These are phyloP conservation scores for Yamadazyma trypodendri DNA, from an alignment of 1,139 yeast genomes.

Conservation along the genomic window DNA sequence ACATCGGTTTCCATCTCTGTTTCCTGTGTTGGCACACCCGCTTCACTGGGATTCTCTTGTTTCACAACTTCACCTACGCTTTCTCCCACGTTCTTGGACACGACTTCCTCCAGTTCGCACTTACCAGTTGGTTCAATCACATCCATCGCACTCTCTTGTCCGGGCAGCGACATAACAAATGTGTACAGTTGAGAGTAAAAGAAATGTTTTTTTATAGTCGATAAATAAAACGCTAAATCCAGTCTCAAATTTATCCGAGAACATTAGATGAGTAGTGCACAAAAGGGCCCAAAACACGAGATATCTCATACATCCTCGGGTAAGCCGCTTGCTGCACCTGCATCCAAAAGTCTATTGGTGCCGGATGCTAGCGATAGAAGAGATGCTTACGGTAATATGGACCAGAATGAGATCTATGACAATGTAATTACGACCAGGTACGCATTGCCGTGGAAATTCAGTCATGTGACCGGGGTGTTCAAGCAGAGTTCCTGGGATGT, in stretches of 20 bases:
- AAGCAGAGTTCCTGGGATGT: constrained; percentile 46
- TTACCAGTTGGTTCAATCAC: no score
- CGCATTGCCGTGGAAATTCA: constrained; percentile 39
- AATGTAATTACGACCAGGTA: background rate
- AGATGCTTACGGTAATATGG: constrained; percentile 39
- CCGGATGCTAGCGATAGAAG: constrained; percentile 28
- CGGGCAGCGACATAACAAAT: background rate
- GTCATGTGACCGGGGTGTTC: constrained; percentile 49
- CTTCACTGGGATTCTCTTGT: background rate
- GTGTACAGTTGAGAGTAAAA: background rate
- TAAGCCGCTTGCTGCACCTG: background rate
- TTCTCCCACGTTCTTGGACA: background rate
- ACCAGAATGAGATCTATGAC: constrained; percentile 28
- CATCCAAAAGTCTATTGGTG: constrained; percentile 17
- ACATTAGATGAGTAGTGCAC: background rate
- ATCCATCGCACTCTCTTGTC: background rate
- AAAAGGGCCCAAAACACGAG: background rate
- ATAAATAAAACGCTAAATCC: background rate
- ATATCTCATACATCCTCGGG: background rate
- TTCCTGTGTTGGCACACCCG: background rate
- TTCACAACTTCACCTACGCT: background rate
- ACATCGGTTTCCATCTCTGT: no score
- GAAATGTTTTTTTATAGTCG: background rate
- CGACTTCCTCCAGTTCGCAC: background rate
- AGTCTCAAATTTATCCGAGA: constrained; percentile 1